A percentile compares a stretch with the other conserved stretches of the same genome.
These are phyloP conservation scores for Phytophthora capsici DNA, from an alignment of 352 stramenopile genomes.

Conservation along the genomic window DNA sequence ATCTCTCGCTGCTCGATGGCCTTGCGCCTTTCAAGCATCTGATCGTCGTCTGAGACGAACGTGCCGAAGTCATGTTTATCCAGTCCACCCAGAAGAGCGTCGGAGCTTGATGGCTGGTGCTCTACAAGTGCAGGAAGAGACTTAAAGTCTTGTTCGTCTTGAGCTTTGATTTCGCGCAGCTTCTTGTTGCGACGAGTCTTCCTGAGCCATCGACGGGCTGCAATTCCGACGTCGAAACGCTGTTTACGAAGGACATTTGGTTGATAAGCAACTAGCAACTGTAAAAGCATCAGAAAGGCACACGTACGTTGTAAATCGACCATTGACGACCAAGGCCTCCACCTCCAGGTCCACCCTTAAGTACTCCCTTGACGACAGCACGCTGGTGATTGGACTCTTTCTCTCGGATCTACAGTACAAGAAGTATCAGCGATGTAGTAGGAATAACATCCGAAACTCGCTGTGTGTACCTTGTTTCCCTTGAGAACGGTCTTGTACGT, in stretches of 20 bases:
- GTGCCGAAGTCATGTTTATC: slow-evolving; percentile 50
- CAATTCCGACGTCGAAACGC: slow-evolving; percentile 72
- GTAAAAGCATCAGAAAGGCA: not conserved
- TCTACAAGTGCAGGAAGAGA: slow-evolving; percentile 55
- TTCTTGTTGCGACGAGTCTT: slow-evolving; percentile 69
- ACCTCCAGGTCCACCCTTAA: slow-evolving; percentile 55
- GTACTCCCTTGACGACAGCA: slow-evolving; percentile 52
- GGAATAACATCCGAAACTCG: not conserved
- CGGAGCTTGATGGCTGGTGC: slow-evolving; percentile 32
- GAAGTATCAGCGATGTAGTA: not conserved
- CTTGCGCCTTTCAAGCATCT: slow-evolving; percentile 41
- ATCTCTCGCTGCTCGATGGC: slow-evolving; percentile 58
- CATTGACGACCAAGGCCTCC: slow-evolving; percentile 56
- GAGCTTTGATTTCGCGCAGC: slow-evolving; percentile 40
- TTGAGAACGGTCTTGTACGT: slow-evolving; percentile 81
- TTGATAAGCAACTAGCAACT: not conserved
- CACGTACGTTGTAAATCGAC: slow-evolving; percentile 72
- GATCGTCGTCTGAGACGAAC: slow-evolving; percentile 53
- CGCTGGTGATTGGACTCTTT: slow-evolving; percentile 62
- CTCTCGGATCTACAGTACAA: slow-evolving; percentile 49
- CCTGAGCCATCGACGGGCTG: slow-evolving; percentile 63
- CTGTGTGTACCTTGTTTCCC: slow-evolving; percentile 56
- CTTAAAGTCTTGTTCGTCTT: slow-evolving; percentile 75
- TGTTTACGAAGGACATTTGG: slow-evolving; percentile 20
- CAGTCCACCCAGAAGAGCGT: slow-evolving; percentile 23